These are phyloP conservation scores for Odonthalia washingtoniensis DNA, from an alignment of 31 red algal genomes.

Conservation along the genomic window DNA sequence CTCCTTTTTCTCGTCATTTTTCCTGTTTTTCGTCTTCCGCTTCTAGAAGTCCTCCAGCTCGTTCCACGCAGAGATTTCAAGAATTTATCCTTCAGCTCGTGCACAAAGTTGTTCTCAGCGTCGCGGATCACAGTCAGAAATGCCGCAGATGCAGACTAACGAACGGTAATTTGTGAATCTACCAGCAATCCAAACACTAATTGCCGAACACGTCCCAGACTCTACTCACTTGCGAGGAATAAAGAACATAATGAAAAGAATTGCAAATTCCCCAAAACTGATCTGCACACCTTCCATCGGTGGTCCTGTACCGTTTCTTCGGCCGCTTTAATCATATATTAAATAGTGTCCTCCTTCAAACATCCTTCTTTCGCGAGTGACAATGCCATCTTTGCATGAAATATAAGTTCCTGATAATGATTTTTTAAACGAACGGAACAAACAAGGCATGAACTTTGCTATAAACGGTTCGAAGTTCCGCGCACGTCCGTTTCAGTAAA, in stretches of 20 bases:
- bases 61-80: no score
- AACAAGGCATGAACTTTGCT: conserved; percentile 48
- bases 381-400: conserved; percentile 78
- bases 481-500: conserved; percentile 77
- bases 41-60: no score
- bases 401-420: conserved; percentile 77
- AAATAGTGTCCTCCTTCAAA: conserved; percentile 24
- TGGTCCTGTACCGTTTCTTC: conserved; percentile 47
- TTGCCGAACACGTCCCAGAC: conserved; percentile 51
- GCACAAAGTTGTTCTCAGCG: no score
- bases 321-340: conserved; percentile 50
- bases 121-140: no score
- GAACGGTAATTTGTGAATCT: conserved; percentile 83
- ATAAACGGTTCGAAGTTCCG: conserved; percentile 66
- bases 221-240: conserved; percentile 34
- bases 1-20: no score
- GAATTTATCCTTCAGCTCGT: no score
- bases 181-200: conserved; percentile 66
- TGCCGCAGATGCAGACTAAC: conserved; percentile 76
- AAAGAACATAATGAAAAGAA: conserved; percentile 78
- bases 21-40: no score
- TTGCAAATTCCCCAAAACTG: conserved; percentile 79
- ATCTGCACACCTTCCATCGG: conserved; percentile 69
- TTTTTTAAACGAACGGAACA: conserved; percentile 79
- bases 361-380: conserved; percentile 74